Base-by-base conservation (phyloP, 2,329 filamentous ascomycete genomes). In the Trichoderma sp. region DNA sequence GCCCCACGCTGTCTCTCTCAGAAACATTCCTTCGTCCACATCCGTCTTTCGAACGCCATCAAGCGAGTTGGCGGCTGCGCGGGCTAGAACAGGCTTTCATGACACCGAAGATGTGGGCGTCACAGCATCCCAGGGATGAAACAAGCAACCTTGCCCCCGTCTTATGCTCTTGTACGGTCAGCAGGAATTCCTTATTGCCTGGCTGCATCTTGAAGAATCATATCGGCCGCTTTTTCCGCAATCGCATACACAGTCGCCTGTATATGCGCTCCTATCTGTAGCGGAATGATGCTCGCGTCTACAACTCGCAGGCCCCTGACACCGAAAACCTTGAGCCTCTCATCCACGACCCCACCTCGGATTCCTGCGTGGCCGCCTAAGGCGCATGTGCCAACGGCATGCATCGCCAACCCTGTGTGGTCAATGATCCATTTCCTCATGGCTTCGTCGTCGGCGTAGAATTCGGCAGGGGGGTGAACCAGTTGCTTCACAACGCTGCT, bases 321-420 rank as follows among this genome's bases (percentile, higher is more conserved):
- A 1, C 71, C 72, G 34, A 73, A 71, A 2, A 74, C 72, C 5
- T 68, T 63, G 60, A 73, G 61, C 34, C 70, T 56, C 34, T 70
- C 69, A 47, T 73, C 71, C 1, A 74, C 73, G 21, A 74, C 71
- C 5, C 77, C 77, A 0, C 70, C 74, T 12, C 66, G 39, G 7
- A 75, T 71, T 2, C 73, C 74, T 12, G 67, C 71, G 0, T 65
- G 68, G 2, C 74, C 72, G 7, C 74, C 74, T 73, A 78, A 75
- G 54, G 67, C 71, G 24, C 74, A 78, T 3, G 72, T 77, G 14
- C 76, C 76, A 17, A 75, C 75, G 0, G 80, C 79, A 66, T 84
- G 81, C 72, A 72, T 75, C 19, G 76, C 74, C 0, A 72, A 74
- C 12, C 75, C 70, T 0, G 74, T 75, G 43, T 74, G 70, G 9